Base-by-base conservation (phyloP, 345 rosid genomes). In the Hypericum perforatum region DNA sequence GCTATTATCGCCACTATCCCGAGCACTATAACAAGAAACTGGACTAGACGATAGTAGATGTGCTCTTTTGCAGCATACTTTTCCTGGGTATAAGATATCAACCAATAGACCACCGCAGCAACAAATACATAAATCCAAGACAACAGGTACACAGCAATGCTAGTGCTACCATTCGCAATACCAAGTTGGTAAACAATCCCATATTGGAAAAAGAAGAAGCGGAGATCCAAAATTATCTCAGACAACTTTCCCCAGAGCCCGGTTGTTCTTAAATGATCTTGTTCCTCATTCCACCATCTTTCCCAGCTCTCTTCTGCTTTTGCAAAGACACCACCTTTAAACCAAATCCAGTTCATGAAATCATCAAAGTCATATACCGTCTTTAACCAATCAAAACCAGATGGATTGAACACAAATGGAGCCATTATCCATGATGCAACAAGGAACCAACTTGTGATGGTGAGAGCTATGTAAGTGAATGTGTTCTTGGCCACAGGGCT, bases 381-480 rank as follows among this genome's bases (percentile, higher is more conserved):
- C 63, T 89, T 89, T 66, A 89, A 74, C 97, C 97, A 89, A 68
- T 89, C 97, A 60, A 89, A 89, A 38, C 97, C 97, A 62, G 97
- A 89, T 40, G 97, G 97, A 66, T 89, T 89, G 67, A 85, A 89
- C 52, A 75, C 84, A 60, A 82, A 89, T 9, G 97, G 97, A 63
- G 89, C 77, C 75, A 89, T 64, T 55, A 89, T 80, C 86, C 86
- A 89, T 2, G 97, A 82, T 16, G 76, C 11, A 52, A 89, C 77
- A 62, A 89, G 77, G 72, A 89, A 85, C 97, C 97, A 89, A 68
- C 97, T 85, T 9, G 86, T 77, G 54, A 89, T 77, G 39, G 92
- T 89, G 82, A 89, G 43, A 39, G 89, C 84, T 63, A 89, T 81
- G 73, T 89, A 85, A 47, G 81, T 89, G 42, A 89, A 69, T 7